These are phyloP conservation scores for Mortierella sp. DNA, from an alignment of 371 early-diverging fungal species.

Conservation along the genomic window DNA sequence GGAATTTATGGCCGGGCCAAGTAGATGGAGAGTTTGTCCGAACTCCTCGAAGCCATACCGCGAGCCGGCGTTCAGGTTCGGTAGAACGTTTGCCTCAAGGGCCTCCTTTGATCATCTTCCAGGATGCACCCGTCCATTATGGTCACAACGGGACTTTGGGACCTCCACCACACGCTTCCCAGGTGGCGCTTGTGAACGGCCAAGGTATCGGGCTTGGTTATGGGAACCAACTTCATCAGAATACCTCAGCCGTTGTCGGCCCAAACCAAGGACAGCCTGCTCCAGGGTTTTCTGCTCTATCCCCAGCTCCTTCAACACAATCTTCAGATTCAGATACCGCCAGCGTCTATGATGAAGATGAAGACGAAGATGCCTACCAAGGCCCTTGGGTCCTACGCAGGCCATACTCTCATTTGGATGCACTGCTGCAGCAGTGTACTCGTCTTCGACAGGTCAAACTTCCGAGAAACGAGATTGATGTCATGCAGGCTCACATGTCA, in stretches of 20 bases:
- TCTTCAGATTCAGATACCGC: background rate
- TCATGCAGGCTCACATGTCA: background rate
- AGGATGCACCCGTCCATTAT: no score
- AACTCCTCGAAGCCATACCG: background rate
- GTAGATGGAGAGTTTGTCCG: background rate
- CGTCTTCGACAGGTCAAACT: conserved; percentile 1
- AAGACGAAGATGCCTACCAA: background rate
- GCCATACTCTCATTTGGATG: background rate
- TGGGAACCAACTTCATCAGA: background rate
- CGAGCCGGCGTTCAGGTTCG: background rate
- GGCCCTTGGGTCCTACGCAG: background rate
- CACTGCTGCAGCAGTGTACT: background rate
- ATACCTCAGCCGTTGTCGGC: background rate
- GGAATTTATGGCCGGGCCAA: background rate
- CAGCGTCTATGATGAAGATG: background rate
- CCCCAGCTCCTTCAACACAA: background rate
- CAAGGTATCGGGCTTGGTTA: background rate
- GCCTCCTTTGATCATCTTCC: no score
- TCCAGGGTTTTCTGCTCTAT: background rate
- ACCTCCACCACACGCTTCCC: background rate
- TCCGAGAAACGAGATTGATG: background rate
- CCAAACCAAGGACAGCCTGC: background rate
- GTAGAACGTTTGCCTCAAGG: background rate
- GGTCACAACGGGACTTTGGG: no score
- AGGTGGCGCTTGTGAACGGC: background rate